Evolutionary conservation across 2,329 filamentous ascomycete species (phyloP).

Genomic region (Ramichloridium luteum): DNA sequence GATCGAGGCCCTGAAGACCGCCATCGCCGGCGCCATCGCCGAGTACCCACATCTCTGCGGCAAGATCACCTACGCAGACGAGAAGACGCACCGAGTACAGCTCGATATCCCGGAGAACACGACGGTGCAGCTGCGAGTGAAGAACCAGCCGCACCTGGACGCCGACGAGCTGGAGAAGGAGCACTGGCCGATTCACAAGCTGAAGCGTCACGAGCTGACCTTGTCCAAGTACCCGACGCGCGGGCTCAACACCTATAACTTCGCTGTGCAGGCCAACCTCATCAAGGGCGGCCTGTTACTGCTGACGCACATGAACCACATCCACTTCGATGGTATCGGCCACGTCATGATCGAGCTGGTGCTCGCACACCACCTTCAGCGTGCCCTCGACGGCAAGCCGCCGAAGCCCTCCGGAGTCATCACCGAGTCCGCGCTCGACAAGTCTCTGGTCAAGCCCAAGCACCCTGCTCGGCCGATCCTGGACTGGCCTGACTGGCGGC

Average conservation of each 20-base stretch:
- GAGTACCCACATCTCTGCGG: constrained; percentile 8
- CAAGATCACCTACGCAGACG: constrained; percentile 6
- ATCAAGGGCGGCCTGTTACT: constrained; percentile 8
- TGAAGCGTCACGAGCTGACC: constrained; percentile 5
- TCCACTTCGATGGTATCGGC: constrained; percentile 7
- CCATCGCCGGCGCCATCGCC: constrained; percentile 3
- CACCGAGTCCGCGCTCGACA: constrained; percentile 7
- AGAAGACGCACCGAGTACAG: constrained; percentile 5
- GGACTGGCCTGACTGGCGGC: constrained; percentile 10
- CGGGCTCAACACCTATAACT: constrained; percentile 9
- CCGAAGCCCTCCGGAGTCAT: constrained; percentile 3
- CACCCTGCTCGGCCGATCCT: constrained; percentile 6
- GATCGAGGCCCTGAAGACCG: constrained; percentile 6
- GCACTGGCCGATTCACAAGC: constrained; percentile 6
- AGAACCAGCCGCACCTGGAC: constrained; percentile 4
- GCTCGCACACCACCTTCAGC: constrained; percentile 8
- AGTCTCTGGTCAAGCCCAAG: constrained; percentile 4
- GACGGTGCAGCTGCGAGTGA: constrained; percentile 7
- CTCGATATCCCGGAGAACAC: constrained; percentile 6
- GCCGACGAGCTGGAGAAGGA: constrained; percentile 6
- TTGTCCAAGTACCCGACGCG: constrained; percentile 3
- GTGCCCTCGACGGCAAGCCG: constrained; percentile 5
- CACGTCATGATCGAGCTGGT: constrained; percentile 4
- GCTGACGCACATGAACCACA: constrained; percentile 10
- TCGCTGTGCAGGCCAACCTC: constrained; percentile 10